phyloP scores from a whole-genome alignment of 2,329 filamentous ascomycete genomes.

The Aspergillus vadensis region DNA sequence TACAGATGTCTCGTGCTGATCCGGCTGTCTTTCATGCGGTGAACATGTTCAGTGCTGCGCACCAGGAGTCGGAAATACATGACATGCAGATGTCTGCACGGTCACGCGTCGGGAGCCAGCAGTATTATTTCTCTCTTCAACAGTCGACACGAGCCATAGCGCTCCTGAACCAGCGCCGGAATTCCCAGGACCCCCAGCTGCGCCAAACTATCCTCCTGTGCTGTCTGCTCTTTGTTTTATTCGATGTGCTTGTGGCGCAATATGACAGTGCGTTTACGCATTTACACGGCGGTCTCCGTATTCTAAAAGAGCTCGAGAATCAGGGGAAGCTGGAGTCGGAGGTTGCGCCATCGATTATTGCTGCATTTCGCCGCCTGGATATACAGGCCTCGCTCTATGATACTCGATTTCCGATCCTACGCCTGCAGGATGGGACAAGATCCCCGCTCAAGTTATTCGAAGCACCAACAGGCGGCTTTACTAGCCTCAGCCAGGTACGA shows the following conservation, averaged over 20 bases:
- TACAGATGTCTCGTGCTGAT: conserved; percentile 2
- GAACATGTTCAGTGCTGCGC: conserved; percentile 9
- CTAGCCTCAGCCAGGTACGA: neutral
- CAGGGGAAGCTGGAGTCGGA: neutral
- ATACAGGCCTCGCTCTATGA: neutral
- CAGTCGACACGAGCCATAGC: conserved; percentile 3
- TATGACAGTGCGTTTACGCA: conserved; percentile 11
- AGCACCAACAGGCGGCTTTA: neutral
- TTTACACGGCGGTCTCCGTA: conserved; percentile 7
- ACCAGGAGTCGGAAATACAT: conserved; percentile 7
- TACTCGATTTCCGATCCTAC: neutral
- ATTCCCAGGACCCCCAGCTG: conserved; percentile 10
- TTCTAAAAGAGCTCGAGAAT: conserved; percentile 7
- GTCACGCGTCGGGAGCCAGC: neutral
- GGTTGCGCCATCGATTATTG: neutral
- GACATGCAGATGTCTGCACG: neutral
- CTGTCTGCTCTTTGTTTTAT: conserved; percentile 13
- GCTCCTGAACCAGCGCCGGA: neutral
- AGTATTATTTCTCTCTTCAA: conserved; percentile 4
- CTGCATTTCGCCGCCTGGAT: conserved; percentile 6
- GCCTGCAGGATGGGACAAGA: neutral
- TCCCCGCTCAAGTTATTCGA: neutral
- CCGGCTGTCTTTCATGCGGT: conserved; percentile 11
- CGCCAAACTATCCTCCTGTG: conserved; percentile 8
- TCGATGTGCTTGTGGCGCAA: neutral